Evolutionary conservation across 805 yeast species (phyloP).

Genomic region (Kodamaea kakaduensis): DNA sequence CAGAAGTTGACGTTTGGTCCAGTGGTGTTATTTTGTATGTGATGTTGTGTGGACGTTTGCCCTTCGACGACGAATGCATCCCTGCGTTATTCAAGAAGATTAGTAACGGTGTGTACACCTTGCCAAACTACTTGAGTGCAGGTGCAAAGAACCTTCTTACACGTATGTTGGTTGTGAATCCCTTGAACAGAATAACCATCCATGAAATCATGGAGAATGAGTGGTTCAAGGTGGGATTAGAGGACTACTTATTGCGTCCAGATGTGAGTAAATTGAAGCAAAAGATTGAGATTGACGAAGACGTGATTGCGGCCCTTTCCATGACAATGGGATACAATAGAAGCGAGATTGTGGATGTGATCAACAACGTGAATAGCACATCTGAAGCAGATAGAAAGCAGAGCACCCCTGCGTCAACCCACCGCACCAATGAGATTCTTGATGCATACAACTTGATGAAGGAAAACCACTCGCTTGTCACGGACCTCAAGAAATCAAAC

Average conservation of each 20-base stretch:
- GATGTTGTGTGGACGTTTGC: constrained; percentile 29
- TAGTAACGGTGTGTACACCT: constrained; percentile 30
- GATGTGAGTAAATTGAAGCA: constrained; percentile 24
- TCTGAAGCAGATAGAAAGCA: neutral
- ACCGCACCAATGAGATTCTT: constrained; percentile 61
- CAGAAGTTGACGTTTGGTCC: constrained; percentile 31
- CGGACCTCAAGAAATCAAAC: constrained; percentile 54
- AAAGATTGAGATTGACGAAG: constrained; percentile 26
- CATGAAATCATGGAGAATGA: constrained; percentile 31
- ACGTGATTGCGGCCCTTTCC: constrained; percentile 25
- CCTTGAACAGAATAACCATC: constrained; percentile 28
- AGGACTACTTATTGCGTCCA: constrained; percentile 28
- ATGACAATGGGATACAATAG: constrained; percentile 29
- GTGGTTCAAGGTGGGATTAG: constrained; percentile 28
- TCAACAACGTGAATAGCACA: constrained; percentile 19
- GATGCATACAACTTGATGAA: constrained; percentile 82
- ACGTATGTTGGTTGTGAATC: constrained; percentile 29
- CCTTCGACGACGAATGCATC: constrained; percentile 28
- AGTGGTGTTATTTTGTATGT: constrained; percentile 28
- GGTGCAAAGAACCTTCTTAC: constrained; percentile 28
- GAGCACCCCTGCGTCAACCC: constrained; percentile 8
- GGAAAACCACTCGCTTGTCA: constrained; percentile 70
- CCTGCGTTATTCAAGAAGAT: constrained; percentile 30
- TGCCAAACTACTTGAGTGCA: constrained; percentile 26
- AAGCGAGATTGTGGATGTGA: constrained; percentile 24